Evolutionary conservation across 352 stramenopile genomes (phyloP), one percentile per base, ranked within the genome.

Genomic region (Globisporangium spiculum): DNA sequence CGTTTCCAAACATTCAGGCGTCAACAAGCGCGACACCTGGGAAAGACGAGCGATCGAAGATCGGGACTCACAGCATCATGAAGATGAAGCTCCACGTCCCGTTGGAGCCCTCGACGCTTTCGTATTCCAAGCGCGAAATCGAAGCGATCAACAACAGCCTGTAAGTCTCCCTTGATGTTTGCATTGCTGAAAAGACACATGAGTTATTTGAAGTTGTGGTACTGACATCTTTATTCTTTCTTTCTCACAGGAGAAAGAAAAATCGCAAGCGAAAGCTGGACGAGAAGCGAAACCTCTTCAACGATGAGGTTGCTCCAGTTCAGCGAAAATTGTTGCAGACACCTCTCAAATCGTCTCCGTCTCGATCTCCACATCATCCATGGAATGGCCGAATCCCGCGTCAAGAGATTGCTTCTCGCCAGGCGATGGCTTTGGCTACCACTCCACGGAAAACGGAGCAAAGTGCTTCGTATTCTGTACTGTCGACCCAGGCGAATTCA

Each of bases 81-180:
- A 89, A 85, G 56, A 83, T 92, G 75, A 90, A 86, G 62, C 80
- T 96, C n/a, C 80, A 91, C 60, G 79, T 83, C 8, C 75, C 79
- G 10, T 86, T 86, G 41, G 83, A 83, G 46, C 26, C 75, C 0
- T 82, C 75, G n/a, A 66, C 73, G 30, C 63, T 73, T 14, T 79
- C 74, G 41, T 76, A 89, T 41, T 76, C 80, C 2, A 87, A 88
- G 48, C 81, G 82, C 22, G 80, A 92, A 34, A 88, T 94, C 16
- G 79, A 91, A 48, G 80, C 84, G 1, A 96, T 96, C 70, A 96
- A 96, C 71, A 90, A 93, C 66, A 92, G 79, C 41, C 71, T 96
- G 84, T 91, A 78, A 30, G 70, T 75, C 16, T 60, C 34, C n/a
- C 14, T 18, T 12, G 16, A 7, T 44, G 60, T 7, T 66, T 8